Evolutionary conservation across 177 flowering plant genomes (phyloP), one percentile per base, ranked within the genome.

Genomic region (Vitis hybrid): DNA sequence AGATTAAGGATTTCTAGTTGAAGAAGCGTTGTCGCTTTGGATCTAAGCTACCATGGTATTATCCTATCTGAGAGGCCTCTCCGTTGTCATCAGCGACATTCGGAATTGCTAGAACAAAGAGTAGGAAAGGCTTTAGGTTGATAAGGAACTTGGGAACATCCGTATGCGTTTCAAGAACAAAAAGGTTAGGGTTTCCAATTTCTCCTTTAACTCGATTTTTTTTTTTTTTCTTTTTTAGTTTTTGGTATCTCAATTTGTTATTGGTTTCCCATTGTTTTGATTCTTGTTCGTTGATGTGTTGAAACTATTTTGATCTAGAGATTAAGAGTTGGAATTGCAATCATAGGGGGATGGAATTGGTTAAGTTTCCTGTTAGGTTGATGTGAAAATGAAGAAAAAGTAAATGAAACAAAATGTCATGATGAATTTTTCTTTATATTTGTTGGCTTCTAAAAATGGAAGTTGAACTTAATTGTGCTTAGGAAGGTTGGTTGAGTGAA

Each of bases 61-160:
- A 73, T 88, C 98, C 12, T 98, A 98, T 51, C 90, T 95, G 99
- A 82, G 99, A 86, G 99, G 99, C 13, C 90, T 95, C 71, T 93
- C 98, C 62, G 98, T 95, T 33, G 93, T 95, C 86, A 95, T 95
- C 55, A 93, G 98, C 81, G 99, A 95, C 76, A 79, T 95, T 62
- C 90, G 99, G 0, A 95, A 95, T 79, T 93, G 99, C 74, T 96
- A 75, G 80, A 95, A 95, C 86, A 95, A 91, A 73, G 99, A 95
- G 71, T 90, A 82, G 67, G 99, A 95, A 79, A 81, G 99, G 50
- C 83, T 93, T 18, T 84, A 98, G 48, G 95, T 95, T n/a, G 99
- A 93, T 72, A 95, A 95, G 70, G 99, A 95, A 85, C 98, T 95
- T 64, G 99, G 99, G 15, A 90, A 93, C 73, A 74, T 93, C 66